Base-by-base conservation (phyloP, 306 rosid species). In the Sesbania bispinosa region DNA sequence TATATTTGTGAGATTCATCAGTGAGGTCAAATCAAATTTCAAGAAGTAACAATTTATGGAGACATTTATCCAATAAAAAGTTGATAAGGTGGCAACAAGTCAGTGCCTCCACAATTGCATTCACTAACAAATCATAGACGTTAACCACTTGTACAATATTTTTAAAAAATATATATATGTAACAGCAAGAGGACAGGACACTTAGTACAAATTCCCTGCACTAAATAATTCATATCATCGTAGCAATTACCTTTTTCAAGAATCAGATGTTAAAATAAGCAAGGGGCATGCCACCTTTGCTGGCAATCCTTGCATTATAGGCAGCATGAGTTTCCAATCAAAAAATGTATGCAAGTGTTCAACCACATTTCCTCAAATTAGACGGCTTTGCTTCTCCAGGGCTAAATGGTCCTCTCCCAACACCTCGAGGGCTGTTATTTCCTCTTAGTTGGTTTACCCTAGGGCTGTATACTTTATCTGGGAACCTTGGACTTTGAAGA, bases 401-500 rank as follows among this genome's bases (percentile, higher is more conserved):
- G 77, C 82, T 79, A 47, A 74, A 74, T 63, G 82, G 71, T 13
- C 79, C 79, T 62, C 72, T 84, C 32, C 81, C 85, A 32, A 55
- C 75, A 36, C 58, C 55, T 38, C 48, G 60, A 67, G 88, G 87
- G 48, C 87, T 87, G 15, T 50, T 83, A 4, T 76, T 77, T 27
- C 46, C 74, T 70, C 61, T 77, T 41, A 67, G 78, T 67, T 77
- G 79, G 54, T 76, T 68, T 38, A 67, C 26, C 36, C 79, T 73
- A 61, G 83, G 89, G 77, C 84, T 89, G 45, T 16, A 24, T 73
- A 75, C 75, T 72, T 72, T 77, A 29, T 86, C 82, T 2, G 81
- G 52, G 53, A 69, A 68, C 52, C 57, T 52, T 42, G 83, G 74
- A 46, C 75, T 85, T 72, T 69, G 83, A 20, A 66, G 32, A 74